Evolutionary conservation across 805 yeast species (phyloP).

Genomic region (Metschnikowia sp.): DNA sequence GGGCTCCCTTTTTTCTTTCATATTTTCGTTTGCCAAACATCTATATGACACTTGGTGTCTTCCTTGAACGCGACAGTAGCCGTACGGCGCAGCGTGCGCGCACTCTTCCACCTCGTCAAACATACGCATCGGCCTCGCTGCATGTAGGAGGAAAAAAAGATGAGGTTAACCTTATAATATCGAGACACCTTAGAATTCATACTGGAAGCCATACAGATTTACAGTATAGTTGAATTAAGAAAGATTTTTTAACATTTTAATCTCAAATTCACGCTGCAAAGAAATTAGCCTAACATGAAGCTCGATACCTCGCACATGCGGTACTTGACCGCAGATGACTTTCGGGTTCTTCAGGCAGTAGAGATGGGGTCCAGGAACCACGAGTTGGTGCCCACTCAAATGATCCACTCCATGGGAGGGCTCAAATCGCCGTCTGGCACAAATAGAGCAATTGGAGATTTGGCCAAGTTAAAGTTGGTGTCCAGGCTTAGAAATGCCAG

Average conservation of each 20-base stretch:
- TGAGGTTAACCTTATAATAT: neutral
- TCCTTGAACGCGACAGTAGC: no score
- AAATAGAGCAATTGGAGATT: conserved; percentile 71
- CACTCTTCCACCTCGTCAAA: neutral
- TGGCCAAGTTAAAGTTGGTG: conserved; percentile 81
- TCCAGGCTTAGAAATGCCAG: conserved; percentile 82
- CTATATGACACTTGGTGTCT: no score
- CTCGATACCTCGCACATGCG: conserved; percentile 92
- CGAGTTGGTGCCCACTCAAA: conserved; percentile 86
- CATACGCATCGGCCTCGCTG: neutral
- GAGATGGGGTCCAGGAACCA: conserved; percentile 91
- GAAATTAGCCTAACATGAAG: conserved; percentile 57
- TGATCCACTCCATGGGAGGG: conserved; percentile 79
- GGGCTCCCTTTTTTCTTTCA: conserved; percentile 6
- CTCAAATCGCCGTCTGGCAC: conserved; percentile 73
- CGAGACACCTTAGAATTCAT: no score
- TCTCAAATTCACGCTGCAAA: neutral
- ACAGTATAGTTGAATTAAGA: no score
- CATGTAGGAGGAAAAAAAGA: neutral
- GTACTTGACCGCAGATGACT: conserved; percentile 87
- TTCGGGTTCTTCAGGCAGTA: conserved; percentile 81
- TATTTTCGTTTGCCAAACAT: conserved; percentile 16
- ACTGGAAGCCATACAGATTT: neutral
- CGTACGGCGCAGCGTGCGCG: neutral
- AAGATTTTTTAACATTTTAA: neutral